These are phyloP conservation scores for Cubamyces sp. DNA, from an alignment of 768 basidiomycete species.

Conservation along the genomic window DNA sequence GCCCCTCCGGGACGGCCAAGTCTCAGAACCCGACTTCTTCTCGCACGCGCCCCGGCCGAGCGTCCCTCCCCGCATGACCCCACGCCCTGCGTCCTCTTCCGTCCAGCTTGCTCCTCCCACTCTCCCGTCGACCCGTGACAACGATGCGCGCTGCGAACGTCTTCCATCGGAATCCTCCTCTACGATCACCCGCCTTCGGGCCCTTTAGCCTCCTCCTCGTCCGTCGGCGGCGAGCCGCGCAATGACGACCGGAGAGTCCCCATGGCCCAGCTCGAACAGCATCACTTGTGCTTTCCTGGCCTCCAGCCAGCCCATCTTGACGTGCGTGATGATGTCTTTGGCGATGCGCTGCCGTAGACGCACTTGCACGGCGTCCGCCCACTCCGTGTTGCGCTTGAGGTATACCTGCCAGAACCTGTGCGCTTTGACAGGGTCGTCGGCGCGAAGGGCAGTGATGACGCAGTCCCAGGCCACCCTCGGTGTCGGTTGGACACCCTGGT, in stretches of 20 bases:
- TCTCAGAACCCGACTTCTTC: slow-evolving; percentile 10
- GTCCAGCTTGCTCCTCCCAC: slow-evolving; percentile 3
- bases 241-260: not conserved
- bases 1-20: slow-evolving; percentile 6
- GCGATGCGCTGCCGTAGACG: slow-evolving; percentile 48
- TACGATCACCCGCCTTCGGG: slow-evolving; percentile 16
- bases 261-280: slow-evolving; percentile 38
- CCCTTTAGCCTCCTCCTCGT: not conserved
- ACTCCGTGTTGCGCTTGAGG: slow-evolving; percentile 45
- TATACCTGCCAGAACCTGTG: slow-evolving; percentile 63
- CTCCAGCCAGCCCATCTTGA: slow-evolving; percentile 34
- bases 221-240: not conserved
- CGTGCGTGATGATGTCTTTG: slow-evolving; percentile 37
- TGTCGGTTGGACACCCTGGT: slow-evolving; percentile 43
- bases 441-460: slow-evolving; percentile 51
- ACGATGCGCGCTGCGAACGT: slow-evolving; percentile 9
- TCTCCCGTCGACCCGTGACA: slow-evolving; percentile 9
- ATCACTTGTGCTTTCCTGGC: slow-evolving; percentile 33
- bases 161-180: slow-evolving; percentile 21
- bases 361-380: slow-evolving; percentile 52
- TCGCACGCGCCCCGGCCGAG: slow-evolving; percentile 2
- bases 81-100: not conserved
- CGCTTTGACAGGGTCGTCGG: slow-evolving; percentile 54
- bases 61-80: slow-evolving; percentile 11
- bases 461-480: slow-evolving; percentile 56